Percentiles rank a stretch among this genome's conserved stretches.
Conservation (phyloP, 768 basidiomycete genomes). For the Russula sp. region DNA sequence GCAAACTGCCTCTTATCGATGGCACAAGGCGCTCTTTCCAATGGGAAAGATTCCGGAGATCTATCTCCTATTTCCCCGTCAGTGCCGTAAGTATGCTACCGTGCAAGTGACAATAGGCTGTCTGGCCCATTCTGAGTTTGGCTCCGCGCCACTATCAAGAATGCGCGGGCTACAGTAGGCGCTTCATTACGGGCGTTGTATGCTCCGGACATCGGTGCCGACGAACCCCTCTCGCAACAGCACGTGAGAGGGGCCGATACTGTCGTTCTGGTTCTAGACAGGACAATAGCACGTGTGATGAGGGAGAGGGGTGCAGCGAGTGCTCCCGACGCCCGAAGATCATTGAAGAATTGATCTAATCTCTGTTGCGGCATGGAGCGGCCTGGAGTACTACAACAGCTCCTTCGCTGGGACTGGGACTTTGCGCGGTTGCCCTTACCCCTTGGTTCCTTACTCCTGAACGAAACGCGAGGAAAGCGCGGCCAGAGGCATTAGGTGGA, state of each 20-base stretch:
- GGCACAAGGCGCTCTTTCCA: background rate
- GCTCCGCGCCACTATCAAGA: background rate
- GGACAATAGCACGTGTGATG: no score
- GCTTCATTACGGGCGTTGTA: background rate
- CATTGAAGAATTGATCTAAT: no score
- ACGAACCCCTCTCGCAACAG: no score
- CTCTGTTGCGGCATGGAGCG: no score
- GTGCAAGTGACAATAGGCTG: no score
- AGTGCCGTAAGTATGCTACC: background rate
- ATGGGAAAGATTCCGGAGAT: background rate
- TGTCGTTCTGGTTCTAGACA: no score
- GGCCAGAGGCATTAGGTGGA: no score
- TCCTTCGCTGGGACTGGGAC: no score
- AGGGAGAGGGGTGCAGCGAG: background rate
- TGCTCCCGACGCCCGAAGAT: background rate
- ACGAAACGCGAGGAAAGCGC: background rate
- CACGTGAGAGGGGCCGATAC: no score
- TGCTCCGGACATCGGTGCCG: background rate
- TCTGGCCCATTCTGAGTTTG: background rate
- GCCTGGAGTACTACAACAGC: no score
- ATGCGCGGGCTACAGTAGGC: background rate
- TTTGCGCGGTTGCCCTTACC: background rate
- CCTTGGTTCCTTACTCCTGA: background rate
- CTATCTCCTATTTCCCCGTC: background rate
- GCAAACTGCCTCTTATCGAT: slow-evolving; percentile 1